Evolutionary conservation across 2,329 filamentous ascomycete genomes (phyloP), one percentile per base, ranked within the genome.

Genomic region (Septoria linicola): DNA sequence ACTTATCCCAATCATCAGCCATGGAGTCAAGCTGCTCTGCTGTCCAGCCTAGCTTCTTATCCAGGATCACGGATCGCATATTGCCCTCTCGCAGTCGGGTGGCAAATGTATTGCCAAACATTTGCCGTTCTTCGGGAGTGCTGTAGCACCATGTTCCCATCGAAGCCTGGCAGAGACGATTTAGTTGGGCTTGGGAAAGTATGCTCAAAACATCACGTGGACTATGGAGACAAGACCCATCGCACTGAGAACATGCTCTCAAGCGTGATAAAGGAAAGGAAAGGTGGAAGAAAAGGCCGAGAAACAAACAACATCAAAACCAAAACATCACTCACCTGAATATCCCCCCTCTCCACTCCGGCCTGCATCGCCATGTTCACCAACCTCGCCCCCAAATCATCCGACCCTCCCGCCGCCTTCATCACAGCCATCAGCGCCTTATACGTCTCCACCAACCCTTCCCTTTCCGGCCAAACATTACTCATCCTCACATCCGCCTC

Each of bases 61-160:
- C 67, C 1, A 74, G 45, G 1, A 67, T 67, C 8, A 65, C 67
- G 25, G 66, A 61, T 41, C 68, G 66, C 59, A 65, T 63, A 8
- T 53, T 54, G 5, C 62, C 63, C 11, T 53, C 49, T 19, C 55
- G 34, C 5, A 61, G 34, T 3, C 66, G 43, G 13, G 59, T 54
- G n/a, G 48, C 57, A 39, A 64, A 56, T 10, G 55, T 55, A 36
- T 53, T 48, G 42, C 72, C 72, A 72, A 72, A 76, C 37, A 68
- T 69, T 32, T 57, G 58, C 47, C 70, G 61, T 37, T 71, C 68
- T 49, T 63, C 64, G 7, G 64, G 64, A 5, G 67, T 72, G 48
- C 65, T 69, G 49, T 73, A 75, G 11, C 65, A 69, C 73, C 73
- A 75, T 6, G 69, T 67, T n/a, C 64, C 68, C 46, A 70, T 67